Conservation (phyloP, 345 rosid species). For the Aurinia saxatilis region DNA sequence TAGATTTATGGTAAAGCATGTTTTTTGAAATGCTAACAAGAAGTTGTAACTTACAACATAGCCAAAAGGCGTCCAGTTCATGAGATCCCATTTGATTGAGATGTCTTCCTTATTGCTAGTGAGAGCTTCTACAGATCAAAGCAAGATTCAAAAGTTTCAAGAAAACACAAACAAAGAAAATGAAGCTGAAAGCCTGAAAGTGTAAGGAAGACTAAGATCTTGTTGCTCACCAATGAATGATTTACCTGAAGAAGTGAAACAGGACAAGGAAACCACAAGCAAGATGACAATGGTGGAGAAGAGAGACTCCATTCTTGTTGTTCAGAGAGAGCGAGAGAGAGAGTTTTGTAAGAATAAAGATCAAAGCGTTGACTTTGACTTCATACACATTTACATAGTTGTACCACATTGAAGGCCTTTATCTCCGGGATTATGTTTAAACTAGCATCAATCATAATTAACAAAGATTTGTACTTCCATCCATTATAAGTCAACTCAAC, state of each 20-base stretch:
- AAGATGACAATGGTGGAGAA: constrained; percentile 25
- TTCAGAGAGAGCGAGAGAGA: no score
- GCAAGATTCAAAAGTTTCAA: background rate
- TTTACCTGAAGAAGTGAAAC: constrained; percentile 54
- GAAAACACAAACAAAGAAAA: background rate
- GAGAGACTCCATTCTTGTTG: constrained; percentile 39
- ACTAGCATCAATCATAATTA: no score
- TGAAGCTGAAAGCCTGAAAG: background rate
- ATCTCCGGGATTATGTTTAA: no score
- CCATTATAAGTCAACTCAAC: no score
- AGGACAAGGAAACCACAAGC: constrained; percentile 44
- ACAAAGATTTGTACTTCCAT: no score
- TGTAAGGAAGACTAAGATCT: background rate
- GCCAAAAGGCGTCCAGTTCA: constrained; percentile 85
- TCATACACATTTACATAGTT: constrained; percentile 1
- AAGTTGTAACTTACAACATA: constrained; percentile 56
- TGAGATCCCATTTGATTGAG: constrained; percentile 83
- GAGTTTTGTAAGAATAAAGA: constrained; percentile 4
- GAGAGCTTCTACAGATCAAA: constrained; percentile 30
- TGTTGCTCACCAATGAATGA: background rate
- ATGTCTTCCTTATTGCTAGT: constrained; percentile 57
- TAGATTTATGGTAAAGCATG: background rate
- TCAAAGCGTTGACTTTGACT: constrained; percentile 8
- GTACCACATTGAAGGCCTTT: background rate
- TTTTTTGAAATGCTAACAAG: background rate